Evolutionary conservation across 2,329 filamentous ascomycete genomes (phyloP).

Genomic region (Phyllosticta ampelicida): DNA sequence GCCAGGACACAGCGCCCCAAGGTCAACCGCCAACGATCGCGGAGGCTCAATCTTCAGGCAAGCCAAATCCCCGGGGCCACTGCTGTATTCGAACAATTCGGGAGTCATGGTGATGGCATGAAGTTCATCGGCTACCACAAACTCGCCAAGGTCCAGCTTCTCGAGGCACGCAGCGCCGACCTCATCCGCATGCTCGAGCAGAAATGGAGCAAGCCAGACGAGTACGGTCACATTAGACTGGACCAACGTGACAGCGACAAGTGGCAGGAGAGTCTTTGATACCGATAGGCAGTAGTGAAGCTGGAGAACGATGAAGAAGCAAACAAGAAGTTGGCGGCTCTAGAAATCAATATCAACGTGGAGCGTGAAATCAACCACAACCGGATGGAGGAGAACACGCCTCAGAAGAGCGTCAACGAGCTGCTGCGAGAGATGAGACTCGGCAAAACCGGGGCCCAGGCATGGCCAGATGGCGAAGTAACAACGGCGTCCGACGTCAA

Average conservation of each 20-base stretch:
- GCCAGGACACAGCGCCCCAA: not conserved
- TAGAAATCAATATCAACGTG: conserved; percentile 14
- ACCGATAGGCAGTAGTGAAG: conserved; percentile 22
- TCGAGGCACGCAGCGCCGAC: conserved; percentile 15
- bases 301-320: conserved; percentile 16
- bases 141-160: conserved; percentile 15
- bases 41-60: not conserved
- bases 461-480: not conserved
- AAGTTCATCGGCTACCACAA: conserved; percentile 18
- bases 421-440: conserved; percentile 18
- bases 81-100: conserved; percentile 18
- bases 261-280: conserved; percentile 18
- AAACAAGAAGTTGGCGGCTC: conserved; percentile 16
- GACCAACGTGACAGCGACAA: conserved; percentile 11
- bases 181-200: conserved; percentile 21
- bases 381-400: not conserved
- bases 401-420: conserved; percentile 20
- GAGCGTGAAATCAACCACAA: not conserved
- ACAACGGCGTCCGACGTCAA: not conserved
- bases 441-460: not conserved
- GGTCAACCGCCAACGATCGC: not conserved
- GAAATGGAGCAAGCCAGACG: conserved; percentile 17
- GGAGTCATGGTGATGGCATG: conserved; percentile 3
- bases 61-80: conserved; percentile 9
- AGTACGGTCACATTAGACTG: conserved; percentile 12